Base-by-base conservation (phyloP, 371 early-diverging fungal genomes). In the Apophysomyces variabilis region DNA sequence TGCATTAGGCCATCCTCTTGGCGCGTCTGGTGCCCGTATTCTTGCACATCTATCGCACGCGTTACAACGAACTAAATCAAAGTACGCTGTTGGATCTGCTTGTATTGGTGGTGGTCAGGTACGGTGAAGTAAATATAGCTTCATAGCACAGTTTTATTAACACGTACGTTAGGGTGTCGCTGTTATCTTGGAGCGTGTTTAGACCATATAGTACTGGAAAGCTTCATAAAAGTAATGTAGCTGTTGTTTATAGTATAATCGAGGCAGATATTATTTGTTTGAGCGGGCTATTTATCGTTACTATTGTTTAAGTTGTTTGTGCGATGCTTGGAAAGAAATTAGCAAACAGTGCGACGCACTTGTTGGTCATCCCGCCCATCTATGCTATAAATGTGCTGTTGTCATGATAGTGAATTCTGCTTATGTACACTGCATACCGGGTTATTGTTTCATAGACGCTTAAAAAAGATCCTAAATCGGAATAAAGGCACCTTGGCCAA, bases 1-100 rank as follows among this genome's bases (percentile, higher is more conserved):
- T 78, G 95, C 98, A 26, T 76, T 97, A n/a, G 96, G 97, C 56
- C 99, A 99, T 82, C 99, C 98, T 43, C 84, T 99, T 6, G 99
- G 95, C 63, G 95, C 96, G 16, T 91, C 93, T 8, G 99, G 99
- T n/a, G 90, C 96, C 36, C 89, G 98, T 73, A 96, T 98, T 75
- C 86, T 96, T 71, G 88, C 90, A 18, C 95, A 96, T 75, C 80
- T 97, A 62, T 81, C 91, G 13, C 91, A 95, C 78, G 92, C 91
- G 67, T 84, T 99, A 57, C 87, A 91, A 68, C 88, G 90, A 61
- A 92, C 88, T 32, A 81, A 89, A 66, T 88, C 87, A 38, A 90
- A 90, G 75, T 95, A 93, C 74, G 97, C 95, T 46, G 80, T 98
- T 59, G 97, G 96, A 43, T 90, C 95, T 41, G 97, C 96, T 41